Conservation (phyloP, 768 basidiomycete species). For the Candolleomyces aberdarensis region DNA sequence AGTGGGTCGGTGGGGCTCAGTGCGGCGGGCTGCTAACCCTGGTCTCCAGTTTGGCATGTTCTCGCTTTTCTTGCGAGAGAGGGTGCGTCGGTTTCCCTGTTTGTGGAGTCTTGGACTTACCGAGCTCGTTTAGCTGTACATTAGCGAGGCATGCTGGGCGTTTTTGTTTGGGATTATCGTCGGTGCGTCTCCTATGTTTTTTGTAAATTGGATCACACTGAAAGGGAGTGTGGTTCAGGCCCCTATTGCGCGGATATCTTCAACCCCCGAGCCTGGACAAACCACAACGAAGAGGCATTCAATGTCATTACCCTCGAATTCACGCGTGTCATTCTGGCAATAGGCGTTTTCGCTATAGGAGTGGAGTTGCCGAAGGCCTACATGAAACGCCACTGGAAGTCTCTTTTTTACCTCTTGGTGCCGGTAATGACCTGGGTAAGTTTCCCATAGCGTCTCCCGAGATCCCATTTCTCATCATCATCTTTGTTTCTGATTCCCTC, state of each 20-base stretch:
- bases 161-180: slow-evolving; percentile 92
- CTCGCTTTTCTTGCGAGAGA: slow-evolving; percentile 87
- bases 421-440: slow-evolving; percentile 85
- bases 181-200: slow-evolving; percentile 41
- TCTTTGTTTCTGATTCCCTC: slow-evolving; percentile 4
- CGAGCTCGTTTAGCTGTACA: slow-evolving; percentile 57
- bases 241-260: slow-evolving; percentile 83
- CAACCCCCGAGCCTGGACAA: slow-evolving; percentile 75
- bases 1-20: slow-evolving; percentile 6
- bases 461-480: slow-evolving; percentile 6
- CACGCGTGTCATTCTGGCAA: slow-evolving; percentile 89
- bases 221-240: slow-evolving; percentile 36
- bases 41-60: slow-evolving; percentile 85
- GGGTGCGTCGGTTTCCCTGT: slow-evolving; percentile 38
- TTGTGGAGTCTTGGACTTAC: slow-evolving; percentile 1
- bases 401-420: slow-evolving; percentile 76
- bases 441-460: slow-evolving; percentile 18
- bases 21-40: background rate
- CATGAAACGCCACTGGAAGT: slow-evolving; percentile 90
- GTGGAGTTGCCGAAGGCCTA: slow-evolving; percentile 97
- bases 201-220: background rate
- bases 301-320: slow-evolving; percentile 89
- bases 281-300: slow-evolving; percentile 35
- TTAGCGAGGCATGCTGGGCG: slow-evolving; percentile 96
- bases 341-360: slow-evolving; percentile 97